Evolutionary conservation across 2,329 filamentous ascomycete genomes (phyloP).

Genomic region (Fusarium sambucinum): DNA sequence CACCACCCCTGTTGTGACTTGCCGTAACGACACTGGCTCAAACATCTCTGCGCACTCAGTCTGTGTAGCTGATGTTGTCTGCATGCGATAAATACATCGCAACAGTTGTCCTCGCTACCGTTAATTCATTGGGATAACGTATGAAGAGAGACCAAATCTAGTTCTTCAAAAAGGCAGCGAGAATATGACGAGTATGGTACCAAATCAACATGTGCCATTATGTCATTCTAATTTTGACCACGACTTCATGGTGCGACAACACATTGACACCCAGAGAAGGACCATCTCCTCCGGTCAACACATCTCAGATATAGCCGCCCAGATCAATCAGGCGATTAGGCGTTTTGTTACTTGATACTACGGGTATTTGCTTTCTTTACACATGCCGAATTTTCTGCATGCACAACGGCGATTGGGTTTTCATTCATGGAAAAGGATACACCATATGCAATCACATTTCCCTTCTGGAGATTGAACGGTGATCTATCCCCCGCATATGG

Average conservation of each 20-base stretch:
- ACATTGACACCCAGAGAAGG: conserved; percentile 1
- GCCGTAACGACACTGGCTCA: conserved; percentile 63
- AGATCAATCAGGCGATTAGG: conserved; percentile 8
- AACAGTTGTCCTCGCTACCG: not conserved
- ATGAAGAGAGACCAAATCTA: not conserved
- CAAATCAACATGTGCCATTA: conserved; percentile 12
- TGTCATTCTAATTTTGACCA: conserved; percentile 19
- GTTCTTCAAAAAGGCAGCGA: not conserved
- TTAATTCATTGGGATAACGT: conserved; percentile 6
- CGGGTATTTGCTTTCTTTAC: conserved; percentile 25
- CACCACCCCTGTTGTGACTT: conserved; percentile 66
- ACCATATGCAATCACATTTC: conserved; percentile 13
- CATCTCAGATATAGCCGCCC: conserved; percentile 1
- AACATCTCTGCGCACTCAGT: conserved; percentile 61
- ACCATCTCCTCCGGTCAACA: conserved; percentile 4
- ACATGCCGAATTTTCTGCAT: conserved; percentile 14
- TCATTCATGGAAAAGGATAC: conserved; percentile 26
- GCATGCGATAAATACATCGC: conserved; percentile 57
- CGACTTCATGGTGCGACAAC: not conserved
- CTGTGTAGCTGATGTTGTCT: conserved; percentile 61
- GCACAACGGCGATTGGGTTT: conserved; percentile 19
- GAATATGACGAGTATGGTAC: conserved; percentile 21
- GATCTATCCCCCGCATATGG: conserved; percentile 11
- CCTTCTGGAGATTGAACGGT: conserved; percentile 27
- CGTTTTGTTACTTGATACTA: conserved; percentile 25